Evolutionary conservation across 371 early-diverging fungal species (phyloP), one percentile per base, ranked within the genome.

Genomic region (Mucor ambiguus): DNA sequence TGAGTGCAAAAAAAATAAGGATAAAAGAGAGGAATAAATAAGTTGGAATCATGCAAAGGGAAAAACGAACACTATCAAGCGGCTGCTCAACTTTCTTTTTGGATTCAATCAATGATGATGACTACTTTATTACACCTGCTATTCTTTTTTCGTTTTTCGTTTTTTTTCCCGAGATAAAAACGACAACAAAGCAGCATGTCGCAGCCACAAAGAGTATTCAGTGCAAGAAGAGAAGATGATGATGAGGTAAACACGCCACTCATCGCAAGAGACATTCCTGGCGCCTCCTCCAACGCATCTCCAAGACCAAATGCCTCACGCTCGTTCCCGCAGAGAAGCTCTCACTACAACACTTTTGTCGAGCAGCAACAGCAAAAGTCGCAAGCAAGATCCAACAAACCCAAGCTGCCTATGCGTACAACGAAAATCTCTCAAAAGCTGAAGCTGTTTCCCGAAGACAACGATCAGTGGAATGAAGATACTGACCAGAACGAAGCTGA

Each of bases 341-440:
- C 62, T 55, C 41, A 71, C 9, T 71, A 71, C 57, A 63, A 67
- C 33, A 71, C 71, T 3, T 71, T 71, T 64, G 49, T 41, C 5
- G 66, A 68, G 24, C 54, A 60, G 52, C 52, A 59, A 16, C 63
- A 63, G 18, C 54, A 55, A 18, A 57, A 56, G 12, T 28, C 9
- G 18, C 35, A 46, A 55, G 48, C 44, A 35, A 57, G 60, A 35
- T 28, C 65, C 8, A 60, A 24, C 24, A 79, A 78, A 59, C 74
- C 78, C 24, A 83, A 81, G 46, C 76, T 78, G 24, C 91, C 90
- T 18, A 89, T 87, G 64, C 90, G 96, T 64, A 96, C 96, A 4
- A 95, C 96, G 20, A 96, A 95, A 71, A 92, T 89, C 35, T 90
- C 92, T n/a, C 95, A 95, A 74, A 98, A 98, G 78, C 81, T 96